These are phyloP conservation scores for Biscogniauxia marginata DNA, from an alignment of 2,329 filamentous ascomycete genomes.

Conservation along the genomic window DNA sequence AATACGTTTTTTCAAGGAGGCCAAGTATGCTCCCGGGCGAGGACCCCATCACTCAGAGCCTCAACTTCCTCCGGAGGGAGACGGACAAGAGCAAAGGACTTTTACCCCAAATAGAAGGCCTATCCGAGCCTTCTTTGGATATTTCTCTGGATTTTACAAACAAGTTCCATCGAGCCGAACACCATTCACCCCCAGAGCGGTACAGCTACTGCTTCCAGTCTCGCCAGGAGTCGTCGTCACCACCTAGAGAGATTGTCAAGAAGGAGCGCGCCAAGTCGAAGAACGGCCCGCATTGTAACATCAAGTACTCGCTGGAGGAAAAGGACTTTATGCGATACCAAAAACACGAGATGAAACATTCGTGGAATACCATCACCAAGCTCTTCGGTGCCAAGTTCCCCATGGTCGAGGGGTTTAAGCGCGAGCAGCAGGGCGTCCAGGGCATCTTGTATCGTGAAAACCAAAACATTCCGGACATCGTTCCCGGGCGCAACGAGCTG, in stretches of 20 bases:
- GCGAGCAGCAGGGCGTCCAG: constrained; percentile 28
- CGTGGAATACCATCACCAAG: constrained; percentile 21
- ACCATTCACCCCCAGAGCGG: constrained; percentile 3
- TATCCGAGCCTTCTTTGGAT: constrained; percentile 2
- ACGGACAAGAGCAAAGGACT: constrained; percentile 11
- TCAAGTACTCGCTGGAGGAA: constrained; percentile 32
- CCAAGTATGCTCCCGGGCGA: background rate
- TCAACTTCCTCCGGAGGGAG: constrained; percentile 21
- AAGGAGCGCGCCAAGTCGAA: constrained; percentile 7
- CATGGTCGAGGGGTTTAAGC: constrained; percentile 14
- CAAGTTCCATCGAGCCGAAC: background rate
- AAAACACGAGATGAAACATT: constrained; percentile 22
- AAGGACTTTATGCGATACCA: constrained; percentile 31
- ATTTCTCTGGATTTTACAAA: constrained; percentile 3
- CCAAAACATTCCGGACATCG: constrained; percentile 23
- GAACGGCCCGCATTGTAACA: constrained; percentile 27
- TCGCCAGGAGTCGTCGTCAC: constrained; percentile 2
- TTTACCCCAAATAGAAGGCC: constrained; percentile 13
- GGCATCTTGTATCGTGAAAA: constrained; percentile 32
- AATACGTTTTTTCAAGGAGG: constrained; percentile 6
- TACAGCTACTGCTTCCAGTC: background rate
- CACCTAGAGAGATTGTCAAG: constrained; percentile 1
- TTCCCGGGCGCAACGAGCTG: constrained; percentile 16
- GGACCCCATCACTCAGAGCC: constrained; percentile 24
- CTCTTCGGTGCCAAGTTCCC: constrained; percentile 25